phyloP scores from a whole-genome alignment of 768 basidiomycete species.

The Heimioporus sp. region DNA sequence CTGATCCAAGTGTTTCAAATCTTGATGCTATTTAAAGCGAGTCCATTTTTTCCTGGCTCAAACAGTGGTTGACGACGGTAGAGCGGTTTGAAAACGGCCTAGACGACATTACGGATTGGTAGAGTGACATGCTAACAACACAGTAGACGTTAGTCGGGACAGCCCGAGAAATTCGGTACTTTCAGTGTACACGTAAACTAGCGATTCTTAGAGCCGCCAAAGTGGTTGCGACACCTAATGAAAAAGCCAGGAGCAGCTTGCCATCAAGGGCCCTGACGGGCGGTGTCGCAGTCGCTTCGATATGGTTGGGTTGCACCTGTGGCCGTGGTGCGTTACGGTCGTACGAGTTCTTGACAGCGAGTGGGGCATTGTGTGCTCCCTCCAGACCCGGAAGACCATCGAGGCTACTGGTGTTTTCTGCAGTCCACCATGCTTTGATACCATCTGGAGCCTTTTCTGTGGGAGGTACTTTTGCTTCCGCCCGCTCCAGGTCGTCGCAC shows the following conservation, averaged over 20 bases:
- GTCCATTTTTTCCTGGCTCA: no score
- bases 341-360: slow-evolving; percentile 21
- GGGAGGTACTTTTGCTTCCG: slow-evolving; percentile 32
- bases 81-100: no score
- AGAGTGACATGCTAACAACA: not conserved
- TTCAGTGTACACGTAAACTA: slow-evolving; percentile 6
- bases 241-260: slow-evolving; percentile 28
- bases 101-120: no score
- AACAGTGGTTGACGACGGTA: no score
- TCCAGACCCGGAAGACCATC: slow-evolving; percentile 55
- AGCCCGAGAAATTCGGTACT: no score
- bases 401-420: slow-evolving; percentile 48
- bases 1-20: no score
- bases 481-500: slow-evolving; percentile 42
- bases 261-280: not conserved
- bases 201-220: slow-evolving; percentile 10
- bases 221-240: slow-evolving; percentile 24
- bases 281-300: not conserved
- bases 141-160: not conserved
- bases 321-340: slow-evolving; percentile 13
- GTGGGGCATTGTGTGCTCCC: slow-evolving; percentile 23
- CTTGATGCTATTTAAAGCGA: no score
- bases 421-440: slow-evolving; percentile 54
- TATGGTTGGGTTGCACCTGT: not conserved
- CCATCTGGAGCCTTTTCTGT: slow-evolving; percentile 36